Evolutionary conservation across 371 early-diverging fungal genomes (phyloP), one percentile per base, ranked within the genome.

Genomic region (Saksenaea oblongispora): DNA sequence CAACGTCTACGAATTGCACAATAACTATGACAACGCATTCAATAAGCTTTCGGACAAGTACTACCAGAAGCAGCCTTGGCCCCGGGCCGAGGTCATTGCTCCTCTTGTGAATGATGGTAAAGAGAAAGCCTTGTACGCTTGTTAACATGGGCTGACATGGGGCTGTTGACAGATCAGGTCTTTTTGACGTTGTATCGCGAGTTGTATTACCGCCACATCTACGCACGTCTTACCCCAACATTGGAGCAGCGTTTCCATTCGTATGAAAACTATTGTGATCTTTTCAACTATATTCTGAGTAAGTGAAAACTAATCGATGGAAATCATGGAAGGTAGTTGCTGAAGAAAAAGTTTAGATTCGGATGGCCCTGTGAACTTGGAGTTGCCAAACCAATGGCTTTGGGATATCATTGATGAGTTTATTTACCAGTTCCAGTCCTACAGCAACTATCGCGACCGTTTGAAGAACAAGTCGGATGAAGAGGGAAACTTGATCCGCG

Each of bases 351-450:
- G n/a, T 37, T 14, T 68, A 88, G 89, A 92, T 76, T 90, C 92
- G 36, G 91, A 93, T 34, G 89, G 87, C 7, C 93, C 92, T 35
- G 88, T 92, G 35, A 84, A 86, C 41, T 82, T 94, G 55, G 98
- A 97, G 80, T 88, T 97, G 66, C 98, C 98, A 28, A 95, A 94
- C 83, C 95, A 95, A 83, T 97, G 98, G 98, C 84, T 97, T 56
- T 97, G 97, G 97, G 98, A 97, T 80, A 96, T 97, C 70, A 95
- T 97, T 70, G 98, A 97, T 71, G 98, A 97, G 82, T 96, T 97
- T 79, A 95, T 97, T 66, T 97, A 95, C 78, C 98, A 97, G 83
- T 97, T 95, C 91, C 96, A 97, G 84, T 89, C 95, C 51, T 97
- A 94, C 87, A 93, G 95, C 81, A 89, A 91, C 71, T 96, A 89